Evolutionary conservation across 208 protist species (phyloP).

Genomic region (Crithidia fasciculata): DNA sequence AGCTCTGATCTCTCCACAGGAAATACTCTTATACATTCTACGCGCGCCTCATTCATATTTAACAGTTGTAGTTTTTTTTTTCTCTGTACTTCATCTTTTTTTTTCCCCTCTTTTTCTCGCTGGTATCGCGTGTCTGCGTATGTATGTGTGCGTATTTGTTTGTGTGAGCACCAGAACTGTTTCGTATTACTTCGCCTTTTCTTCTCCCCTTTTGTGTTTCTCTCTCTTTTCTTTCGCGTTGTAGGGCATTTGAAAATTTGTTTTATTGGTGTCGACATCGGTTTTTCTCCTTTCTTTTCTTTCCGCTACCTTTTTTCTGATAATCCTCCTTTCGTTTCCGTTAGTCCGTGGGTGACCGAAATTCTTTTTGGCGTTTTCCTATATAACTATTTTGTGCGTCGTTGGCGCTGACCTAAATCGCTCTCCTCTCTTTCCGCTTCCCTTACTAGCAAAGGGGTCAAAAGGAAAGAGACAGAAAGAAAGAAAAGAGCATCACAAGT

Average conservation of each 20-base stretch:
- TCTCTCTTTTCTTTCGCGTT: neutral
- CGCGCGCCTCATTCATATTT: too few relatives aligned
- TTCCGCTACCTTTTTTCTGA: neutral
- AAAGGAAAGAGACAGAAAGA: neutral
- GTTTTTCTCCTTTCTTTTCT: constrained; percentile 1
- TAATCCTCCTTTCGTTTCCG: too few relatives aligned
- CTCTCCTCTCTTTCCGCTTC: too few relatives aligned
- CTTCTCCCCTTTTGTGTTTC: neutral
- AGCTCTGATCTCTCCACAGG: too few relatives aligned
- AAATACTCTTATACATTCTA: neutral
- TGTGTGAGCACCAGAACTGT: too few relatives aligned
- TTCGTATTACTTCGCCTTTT: neutral
- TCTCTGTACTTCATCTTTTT: neutral
- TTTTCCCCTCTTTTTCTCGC: too few relatives aligned
- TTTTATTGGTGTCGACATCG: neutral
- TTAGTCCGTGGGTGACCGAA: too few relatives aligned
- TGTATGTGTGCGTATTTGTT: too few relatives aligned
- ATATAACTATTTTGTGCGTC: too few relatives aligned
- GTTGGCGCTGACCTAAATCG: too few relatives aligned
- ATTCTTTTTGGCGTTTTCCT: too few relatives aligned
- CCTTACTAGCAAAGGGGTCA: neutral
- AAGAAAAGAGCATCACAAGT: neutral
- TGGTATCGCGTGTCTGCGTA: too few relatives aligned
- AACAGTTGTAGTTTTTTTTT: neutral
- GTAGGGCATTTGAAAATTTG: neutral